Conservation (phyloP, 202 grass and related monocot species). For the Zizania palustris region DNA sequence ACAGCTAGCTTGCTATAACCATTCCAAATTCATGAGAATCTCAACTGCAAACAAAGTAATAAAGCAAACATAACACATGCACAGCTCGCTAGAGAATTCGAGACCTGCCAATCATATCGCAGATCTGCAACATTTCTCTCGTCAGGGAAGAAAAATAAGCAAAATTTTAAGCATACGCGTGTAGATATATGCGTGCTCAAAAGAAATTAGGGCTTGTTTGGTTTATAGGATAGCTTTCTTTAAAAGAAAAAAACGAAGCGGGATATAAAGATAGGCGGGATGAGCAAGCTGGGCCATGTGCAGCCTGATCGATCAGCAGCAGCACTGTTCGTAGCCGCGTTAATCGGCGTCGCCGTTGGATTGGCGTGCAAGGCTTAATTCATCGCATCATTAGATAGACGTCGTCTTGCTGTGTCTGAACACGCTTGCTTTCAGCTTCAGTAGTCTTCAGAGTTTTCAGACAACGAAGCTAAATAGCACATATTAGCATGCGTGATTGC, state of each 20-base stretch:
- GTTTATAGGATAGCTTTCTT: neutral
- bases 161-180: neutral
- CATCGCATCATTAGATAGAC: neutral
- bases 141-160: neutral
- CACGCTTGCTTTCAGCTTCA: neutral
- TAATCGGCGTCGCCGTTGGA: neutral
- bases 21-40: neutral
- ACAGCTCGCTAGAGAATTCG: neutral
- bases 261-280: neutral
- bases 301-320: neutral
- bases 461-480: too few relatives aligned
- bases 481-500: neutral
- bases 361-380: neutral
- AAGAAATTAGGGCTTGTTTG: neutral
- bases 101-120: neutral
- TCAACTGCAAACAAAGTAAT: neutral
- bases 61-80: neutral
- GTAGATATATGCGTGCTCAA: neutral
- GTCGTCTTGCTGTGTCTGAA: neutral
- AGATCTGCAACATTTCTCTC: neutral
- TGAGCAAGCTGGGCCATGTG: conserved; percentile 3
- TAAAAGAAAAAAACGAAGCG: neutral
- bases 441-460: neutral
- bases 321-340: neutral
- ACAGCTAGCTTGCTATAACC: neutral